These are phyloP conservation scores for Cymbopogon citratus DNA, from an alignment of 176 grass and related monocot genomes.

Conservation along the genomic window DNA sequence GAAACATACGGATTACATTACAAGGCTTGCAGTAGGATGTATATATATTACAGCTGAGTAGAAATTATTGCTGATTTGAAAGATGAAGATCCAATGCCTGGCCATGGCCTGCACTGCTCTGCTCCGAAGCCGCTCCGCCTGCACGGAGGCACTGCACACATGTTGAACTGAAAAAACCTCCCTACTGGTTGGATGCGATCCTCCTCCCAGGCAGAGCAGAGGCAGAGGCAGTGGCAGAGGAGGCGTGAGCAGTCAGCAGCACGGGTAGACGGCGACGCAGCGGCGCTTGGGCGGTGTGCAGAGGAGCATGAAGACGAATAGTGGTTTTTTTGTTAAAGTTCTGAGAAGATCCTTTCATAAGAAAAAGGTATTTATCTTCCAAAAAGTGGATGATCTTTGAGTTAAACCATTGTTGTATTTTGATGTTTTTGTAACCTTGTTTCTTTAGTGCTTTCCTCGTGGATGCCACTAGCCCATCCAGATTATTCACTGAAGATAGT, in stretches of 20 bases:
- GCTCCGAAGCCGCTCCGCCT: no score
- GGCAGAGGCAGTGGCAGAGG: neutral
- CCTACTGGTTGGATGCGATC: neutral
- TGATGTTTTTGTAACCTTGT: neutral
- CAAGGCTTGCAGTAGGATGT: neutral
- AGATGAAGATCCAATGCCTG: neutral
- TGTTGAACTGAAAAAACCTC: no score
- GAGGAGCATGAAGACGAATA: constrained; percentile 32
- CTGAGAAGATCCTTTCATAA: neutral
- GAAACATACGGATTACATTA: neutral
- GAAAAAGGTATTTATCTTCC: no score
- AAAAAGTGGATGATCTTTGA: neutral
- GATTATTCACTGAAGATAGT: neutral
- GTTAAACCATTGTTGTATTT: neutral
- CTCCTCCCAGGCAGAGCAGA: neutral
- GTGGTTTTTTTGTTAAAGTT: neutral
- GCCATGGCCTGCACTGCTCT: constrained; percentile 13
- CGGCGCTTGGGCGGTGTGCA: constrained; percentile 44
- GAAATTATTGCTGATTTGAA: constrained; percentile 33
- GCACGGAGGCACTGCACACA: no score
- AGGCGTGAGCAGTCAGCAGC: constrained; percentile 15
- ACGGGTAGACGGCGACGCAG: constrained; percentile 35
- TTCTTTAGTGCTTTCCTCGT: neutral
- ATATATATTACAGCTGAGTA: constrained; percentile 24
- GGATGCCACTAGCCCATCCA: constrained; percentile 10